A percentile compares a stretch with the other conserved stretches of the same genome.
These are phyloP conservation scores for Solanum pimpinellifolium DNA, from an alignment of 257 asterid genomes.

Conservation along the genomic window DNA sequence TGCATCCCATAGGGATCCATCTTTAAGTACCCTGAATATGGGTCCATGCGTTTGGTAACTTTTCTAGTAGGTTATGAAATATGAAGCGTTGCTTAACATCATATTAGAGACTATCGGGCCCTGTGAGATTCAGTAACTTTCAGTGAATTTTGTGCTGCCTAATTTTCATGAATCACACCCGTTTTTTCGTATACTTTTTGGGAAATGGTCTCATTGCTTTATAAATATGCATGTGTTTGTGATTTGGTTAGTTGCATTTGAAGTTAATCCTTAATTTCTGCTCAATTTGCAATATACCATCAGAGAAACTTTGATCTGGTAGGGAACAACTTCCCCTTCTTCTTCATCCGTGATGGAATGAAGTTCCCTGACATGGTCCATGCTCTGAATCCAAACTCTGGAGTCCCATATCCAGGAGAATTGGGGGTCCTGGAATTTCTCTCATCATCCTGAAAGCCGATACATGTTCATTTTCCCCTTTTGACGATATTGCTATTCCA, in stretches of 20 bases:
- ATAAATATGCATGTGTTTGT: background rate
- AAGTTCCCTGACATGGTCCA: conserved; percentile 32
- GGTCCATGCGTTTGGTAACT: background rate
- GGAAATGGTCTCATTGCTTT: background rate
- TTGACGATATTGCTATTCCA: conserved; percentile 25
- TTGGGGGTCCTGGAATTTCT: conserved; percentile 27
- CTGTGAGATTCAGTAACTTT: background rate
- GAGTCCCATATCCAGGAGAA: conserved; percentile 27
- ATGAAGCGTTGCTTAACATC: background rate
- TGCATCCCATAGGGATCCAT: background rate
- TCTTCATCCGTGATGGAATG: conserved; percentile 28
- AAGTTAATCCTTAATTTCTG: background rate
- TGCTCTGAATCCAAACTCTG: conserved; percentile 23
- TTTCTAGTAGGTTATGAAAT: background rate
- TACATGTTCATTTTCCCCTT: conserved; percentile 27
- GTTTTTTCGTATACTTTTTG: background rate
- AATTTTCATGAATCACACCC: background rate
- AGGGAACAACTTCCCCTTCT: conserved; percentile 30
- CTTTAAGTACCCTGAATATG: background rate
- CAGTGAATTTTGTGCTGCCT: background rate
- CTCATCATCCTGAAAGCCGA: conserved; percentile 25
- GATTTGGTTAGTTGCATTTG: background rate
- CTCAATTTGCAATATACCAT: background rate
- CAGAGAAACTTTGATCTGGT: conserved; percentile 32
- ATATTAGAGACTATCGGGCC: background rate